phyloP scores from a whole-genome alignment of 1,284 basidiomycete genomes.

The Puccinia hordei region DNA sequence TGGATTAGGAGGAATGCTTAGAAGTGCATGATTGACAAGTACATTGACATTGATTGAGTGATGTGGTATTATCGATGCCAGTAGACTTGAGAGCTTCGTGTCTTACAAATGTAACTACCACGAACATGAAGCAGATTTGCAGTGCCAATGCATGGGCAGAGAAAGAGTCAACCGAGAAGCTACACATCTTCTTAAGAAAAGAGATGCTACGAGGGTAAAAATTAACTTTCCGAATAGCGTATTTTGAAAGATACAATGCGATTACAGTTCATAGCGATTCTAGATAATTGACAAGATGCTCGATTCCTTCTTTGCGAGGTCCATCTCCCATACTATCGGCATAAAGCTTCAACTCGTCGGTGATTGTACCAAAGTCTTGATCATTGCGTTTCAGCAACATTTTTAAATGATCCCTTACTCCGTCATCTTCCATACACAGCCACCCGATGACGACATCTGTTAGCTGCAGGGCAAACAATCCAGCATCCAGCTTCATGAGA shows the following conservation, averaged over 20 bases:
- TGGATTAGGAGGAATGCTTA: too few species aligned
- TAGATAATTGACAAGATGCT: conserved; percentile 25
- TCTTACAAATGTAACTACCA: too few species aligned
- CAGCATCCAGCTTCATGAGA: conserved; percentile 77
- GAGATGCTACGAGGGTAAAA: conserved; percentile 5
- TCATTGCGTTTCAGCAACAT: conserved; percentile 75
- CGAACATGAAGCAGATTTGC: too few species aligned
- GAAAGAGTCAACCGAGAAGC: too few species aligned
- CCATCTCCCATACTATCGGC: conserved; percentile 72
- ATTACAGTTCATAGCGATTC: conserved; percentile 26
- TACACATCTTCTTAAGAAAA: background rate
- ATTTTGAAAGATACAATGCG: background rate
- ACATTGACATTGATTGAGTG: too few species aligned
- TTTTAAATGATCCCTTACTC: conserved; percentile 73
- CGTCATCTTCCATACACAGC: conserved; percentile 97
- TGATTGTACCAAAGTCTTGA: conserved; percentile 69
- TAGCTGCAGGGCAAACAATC: conserved; percentile 83
- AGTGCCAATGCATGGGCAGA: too few species aligned
- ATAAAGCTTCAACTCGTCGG: conserved; percentile 69
- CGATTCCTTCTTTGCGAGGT: conserved; percentile 55
- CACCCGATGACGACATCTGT: conserved; percentile 91
- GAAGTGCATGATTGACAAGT: too few species aligned
- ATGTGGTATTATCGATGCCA: too few species aligned
- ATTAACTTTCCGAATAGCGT: conserved; percentile 4
- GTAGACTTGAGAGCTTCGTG: too few species aligned